Conservation (phyloP, 2,329 filamentous ascomycete genomes). For the Fusarium sarcochroum region DNA sequence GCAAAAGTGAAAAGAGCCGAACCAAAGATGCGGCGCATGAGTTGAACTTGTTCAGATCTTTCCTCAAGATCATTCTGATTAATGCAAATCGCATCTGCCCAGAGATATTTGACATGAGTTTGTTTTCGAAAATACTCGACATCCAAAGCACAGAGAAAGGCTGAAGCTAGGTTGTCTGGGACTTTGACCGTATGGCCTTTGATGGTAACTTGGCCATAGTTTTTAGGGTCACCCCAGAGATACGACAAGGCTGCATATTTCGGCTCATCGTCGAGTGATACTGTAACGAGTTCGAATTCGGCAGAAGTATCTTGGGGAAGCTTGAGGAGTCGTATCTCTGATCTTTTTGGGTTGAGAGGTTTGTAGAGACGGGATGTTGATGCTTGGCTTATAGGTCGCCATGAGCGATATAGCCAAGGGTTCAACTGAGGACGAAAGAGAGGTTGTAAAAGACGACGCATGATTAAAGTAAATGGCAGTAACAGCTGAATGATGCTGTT, state of each 20-base stretch:
- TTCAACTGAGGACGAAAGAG: neutral
- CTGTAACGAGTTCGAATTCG: conserved; percentile 11
- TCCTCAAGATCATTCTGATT: conserved; percentile 11
- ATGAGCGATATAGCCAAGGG: neutral
- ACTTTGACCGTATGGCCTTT: conserved; percentile 7
- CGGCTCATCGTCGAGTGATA: conserved; percentile 9
- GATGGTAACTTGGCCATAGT: conserved; percentile 6
- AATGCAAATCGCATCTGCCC: conserved; percentile 13
- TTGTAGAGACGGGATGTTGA: conserved; percentile 17
- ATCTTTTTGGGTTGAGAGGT: conserved; percentile 1
- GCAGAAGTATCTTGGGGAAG: neutral
- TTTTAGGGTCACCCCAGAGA: conserved; percentile 9
- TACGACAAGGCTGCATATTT: conserved; percentile 22
- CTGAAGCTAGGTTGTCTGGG: conserved; percentile 13
- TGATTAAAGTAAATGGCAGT: neutral
- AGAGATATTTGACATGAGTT: neutral
- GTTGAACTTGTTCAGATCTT: conserved; percentile 17
- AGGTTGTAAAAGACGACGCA: neutral
- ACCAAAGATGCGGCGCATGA: conserved; percentile 16
- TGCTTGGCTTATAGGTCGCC: neutral
- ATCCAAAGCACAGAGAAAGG: conserved; percentile 5
- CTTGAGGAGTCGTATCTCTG: conserved; percentile 16
- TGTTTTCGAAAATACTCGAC: conserved; percentile 1
- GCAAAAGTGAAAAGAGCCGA: conserved; percentile 5
- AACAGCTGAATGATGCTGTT: too few species aligned